phyloP scores from a whole-genome alignment of 257 asterid species.

The Anisodus acutangulus region DNA sequence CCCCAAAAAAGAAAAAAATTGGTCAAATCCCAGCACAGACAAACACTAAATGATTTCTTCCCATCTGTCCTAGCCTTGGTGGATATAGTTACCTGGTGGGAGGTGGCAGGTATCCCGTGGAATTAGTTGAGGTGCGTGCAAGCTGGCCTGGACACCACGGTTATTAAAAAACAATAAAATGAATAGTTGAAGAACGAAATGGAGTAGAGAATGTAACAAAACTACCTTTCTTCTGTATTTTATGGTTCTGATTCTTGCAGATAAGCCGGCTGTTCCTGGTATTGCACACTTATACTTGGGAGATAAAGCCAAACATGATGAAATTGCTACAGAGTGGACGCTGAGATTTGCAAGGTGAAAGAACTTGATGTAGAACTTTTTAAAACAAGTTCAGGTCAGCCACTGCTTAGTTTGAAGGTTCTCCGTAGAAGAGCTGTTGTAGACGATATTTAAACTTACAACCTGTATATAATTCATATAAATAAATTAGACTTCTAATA shows the following conservation, averaged over 20 bases:
- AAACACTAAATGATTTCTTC: too few species aligned
- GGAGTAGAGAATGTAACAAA: neutral
- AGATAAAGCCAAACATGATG: constrained; percentile 77
- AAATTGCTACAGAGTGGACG: constrained; percentile 86
- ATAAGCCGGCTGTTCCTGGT: constrained; percentile 83
- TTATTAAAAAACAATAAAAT: too few species aligned
- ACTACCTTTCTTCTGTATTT: neutral
- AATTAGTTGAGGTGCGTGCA: too few species aligned
- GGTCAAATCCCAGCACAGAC: too few species aligned
- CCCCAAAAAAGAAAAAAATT: too few species aligned
- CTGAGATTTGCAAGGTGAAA: constrained; percentile 70
- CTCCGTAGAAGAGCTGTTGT: neutral
- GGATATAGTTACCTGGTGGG: too few species aligned
- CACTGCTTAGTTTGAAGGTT: constrained; percentile 9
- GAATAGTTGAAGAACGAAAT: too few species aligned
- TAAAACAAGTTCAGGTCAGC: constrained; percentile 24
- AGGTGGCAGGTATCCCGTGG: too few species aligned
- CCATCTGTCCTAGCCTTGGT: too few species aligned
- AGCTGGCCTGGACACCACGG: too few species aligned
- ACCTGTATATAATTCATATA: neutral
- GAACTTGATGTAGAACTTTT: neutral
- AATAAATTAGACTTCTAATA: neutral
- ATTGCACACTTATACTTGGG: constrained; percentile 72
- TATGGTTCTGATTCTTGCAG: constrained; percentile 49
- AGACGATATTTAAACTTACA: neutral